Evolutionary conservation across 306 rosid species (phyloP), one percentile per base, ranked within the genome.

Genomic region (Oemleria cerasiformis): DNA sequence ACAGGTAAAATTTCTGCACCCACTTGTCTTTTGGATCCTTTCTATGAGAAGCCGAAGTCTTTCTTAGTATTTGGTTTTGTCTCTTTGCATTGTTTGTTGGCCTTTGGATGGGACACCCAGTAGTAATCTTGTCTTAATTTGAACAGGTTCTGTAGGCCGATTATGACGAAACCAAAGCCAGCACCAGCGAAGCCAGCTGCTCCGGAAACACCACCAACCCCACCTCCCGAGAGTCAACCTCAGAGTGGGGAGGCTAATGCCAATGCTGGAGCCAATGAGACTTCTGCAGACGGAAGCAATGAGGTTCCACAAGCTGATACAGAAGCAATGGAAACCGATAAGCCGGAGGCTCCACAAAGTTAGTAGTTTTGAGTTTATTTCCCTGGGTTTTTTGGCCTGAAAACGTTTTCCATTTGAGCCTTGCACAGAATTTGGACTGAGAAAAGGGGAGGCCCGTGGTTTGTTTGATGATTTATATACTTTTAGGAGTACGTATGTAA

Each of bases 151-250:
- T 87, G 98, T 64, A 94, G 89, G 80, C 97, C 99, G 0, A 77
- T 94, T 44, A 89, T 94, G 99, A 89, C 61, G 1, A 94, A 89
- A 81, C 97, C 96, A 38, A 94, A 75, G 72, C 97, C 99, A 51
- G 84, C 82, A 34, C 87, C 79, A 1, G 73, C 85, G 55, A 92
- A 89, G 81, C 90, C 93, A 19, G 84, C 86, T 44, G 65, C 88
- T 14, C 87, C 96, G 0, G 87, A 81, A 63, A 43, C 87, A n/a
- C 84, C 92, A 4, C 71, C 84, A 76, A 72, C 86, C 69, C 87
- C 91, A 4, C 77, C 88, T 23, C 71, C 88, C 60, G 81, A 86
- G 66, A 75, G 78, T 11, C 86, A 78, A 63, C 73, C 89, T 49
- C 80, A 82, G 67, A 84, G 80, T 1, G 77, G 75, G 5, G 89